Evolutionary conservation across 2,329 filamentous ascomycete genomes (phyloP), one percentile per base, ranked within the genome.

Genomic region (Pseudocercospora fijiensis): DNA sequence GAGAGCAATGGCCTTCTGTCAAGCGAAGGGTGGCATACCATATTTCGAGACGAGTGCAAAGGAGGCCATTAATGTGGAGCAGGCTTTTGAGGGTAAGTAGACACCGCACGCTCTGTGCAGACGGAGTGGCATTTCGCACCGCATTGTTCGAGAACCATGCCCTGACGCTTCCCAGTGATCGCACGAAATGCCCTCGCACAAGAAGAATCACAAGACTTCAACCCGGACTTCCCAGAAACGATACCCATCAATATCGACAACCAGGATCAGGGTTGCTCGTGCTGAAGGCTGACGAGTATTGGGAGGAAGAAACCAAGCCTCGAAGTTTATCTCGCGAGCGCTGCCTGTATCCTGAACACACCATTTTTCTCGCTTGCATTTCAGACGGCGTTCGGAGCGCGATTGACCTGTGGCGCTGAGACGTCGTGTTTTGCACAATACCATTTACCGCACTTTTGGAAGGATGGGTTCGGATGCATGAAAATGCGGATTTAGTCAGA

Each of bases 41-140:
- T 99, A 99, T 80, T 99, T 99, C 75, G 95, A 99, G 86, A 99
- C 95, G 18, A 97, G 93, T 79, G 95, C 95, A 65, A 99, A 99
- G 83, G 95, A 99, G 79, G 95, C 94, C 65, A 90, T 97, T 80
- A 99, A 99, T 76, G 95, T 99, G 49, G 95, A 99, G 80, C 92
- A 91, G 76, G 89, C 89, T 52, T 91, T 91, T 70, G 85, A 87
- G 76, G 84, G 85, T 86, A 75, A 70, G 75, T 62, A 16, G 24
- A 49, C 18, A 49, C 13, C 13, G 28, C 16, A 33, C 7, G 7
- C 33, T 30, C 28, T 30, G 8, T 10, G 8, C 28, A 10, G 28
- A 30, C 4, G n/a, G n/a, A n/a, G n/a, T n/a, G n/a, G n/a, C n/a
- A n/a, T n/a, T n/a, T n/a, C n/a, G n/a, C n/a, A n/a, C n/a, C n/a